Percentiles rank a stretch among this genome's conserved stretches.
Evolutionary conservation across 2,329 filamentous ascomycete genomes (phyloP).

Genomic region (Penicillium sp.): DNA sequence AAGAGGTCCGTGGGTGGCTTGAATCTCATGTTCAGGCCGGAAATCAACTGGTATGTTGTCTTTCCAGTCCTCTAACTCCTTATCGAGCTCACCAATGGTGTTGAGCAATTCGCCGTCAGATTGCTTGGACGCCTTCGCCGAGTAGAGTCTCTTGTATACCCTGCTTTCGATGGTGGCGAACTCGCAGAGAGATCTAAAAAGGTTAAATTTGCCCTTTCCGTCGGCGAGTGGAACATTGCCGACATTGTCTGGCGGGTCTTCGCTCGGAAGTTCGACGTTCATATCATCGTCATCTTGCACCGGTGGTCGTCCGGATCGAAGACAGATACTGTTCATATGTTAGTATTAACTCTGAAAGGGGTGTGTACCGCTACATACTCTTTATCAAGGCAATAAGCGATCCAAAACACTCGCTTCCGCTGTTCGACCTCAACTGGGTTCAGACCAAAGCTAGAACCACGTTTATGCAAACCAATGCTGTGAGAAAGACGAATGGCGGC

Average conservation of each 20-base stretch:
- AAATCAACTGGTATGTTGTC: conserved; percentile 92
- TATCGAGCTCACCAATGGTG: conserved; percentile 90
- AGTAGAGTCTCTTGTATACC: conserved; percentile 90
- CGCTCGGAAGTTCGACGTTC: conserved; percentile 92
- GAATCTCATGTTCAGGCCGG: conserved; percentile 94
- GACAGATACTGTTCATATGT: conserved; percentile 50
- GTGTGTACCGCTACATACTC: conserved; percentile 44
- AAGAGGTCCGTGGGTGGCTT: conserved; percentile 83
- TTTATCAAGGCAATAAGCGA: conserved; percentile 67
- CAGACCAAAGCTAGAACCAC: conserved; percentile 84
- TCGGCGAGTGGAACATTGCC: conserved; percentile 88
- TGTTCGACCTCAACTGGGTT: conserved; percentile 94
- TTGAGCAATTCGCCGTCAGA: conserved; percentile 89
- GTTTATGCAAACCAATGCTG: conserved; percentile 91
- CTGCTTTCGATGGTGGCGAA: conserved; percentile 88
- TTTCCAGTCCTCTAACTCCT: conserved; percentile 90
- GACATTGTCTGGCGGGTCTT: conserved; percentile 84
- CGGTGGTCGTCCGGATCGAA: conserved; percentile 65
- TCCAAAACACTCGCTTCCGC: conserved; percentile 71
- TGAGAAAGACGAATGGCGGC: conserved; percentile 86
- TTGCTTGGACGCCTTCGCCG: conserved; percentile 83
- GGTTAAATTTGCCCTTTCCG: conserved; percentile 85
- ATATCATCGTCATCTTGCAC: conserved; percentile 76
- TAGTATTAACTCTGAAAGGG: conserved; percentile 5
- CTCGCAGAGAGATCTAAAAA: conserved; percentile 88